Evolutionary conservation across 352 stramenopile genomes (phyloP), one percentile per base, ranked within the genome.

Genomic region (Pythium apleroticum): DNA sequence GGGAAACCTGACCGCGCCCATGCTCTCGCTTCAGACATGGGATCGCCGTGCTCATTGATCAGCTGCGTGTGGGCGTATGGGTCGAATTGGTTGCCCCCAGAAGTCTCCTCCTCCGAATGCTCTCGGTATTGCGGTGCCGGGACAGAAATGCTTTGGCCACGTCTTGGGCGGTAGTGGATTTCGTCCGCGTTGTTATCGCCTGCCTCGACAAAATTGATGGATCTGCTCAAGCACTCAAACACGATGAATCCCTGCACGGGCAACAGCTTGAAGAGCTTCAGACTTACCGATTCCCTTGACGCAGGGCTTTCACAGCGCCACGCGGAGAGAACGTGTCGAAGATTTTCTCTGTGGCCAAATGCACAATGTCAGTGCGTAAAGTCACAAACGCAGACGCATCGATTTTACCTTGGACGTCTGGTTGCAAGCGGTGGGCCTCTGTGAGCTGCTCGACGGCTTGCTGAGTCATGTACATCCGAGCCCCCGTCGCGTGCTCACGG

Each of bases 251-350:
- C 10, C 8, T 46, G 17, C 2, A 55, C 20, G 19, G 50, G 30
- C 1, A 20, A n/a, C 27, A 17, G 12, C 46, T 8, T 19, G 39
- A 22, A 22, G 22, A 52, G 46, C 15, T 19, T n/a, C 31, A 59
- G 17, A 31, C 50, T 41, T 60, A 91, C 82, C 73, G 84, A 52
- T 65, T 78, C 12, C 67, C 75, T 63, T 84, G 65, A 54, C 63
- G 69, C 33, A 91, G 63, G 3, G 74, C 70, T 14, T 69, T 65
- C 6, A 89, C 62, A 0, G 78, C 71, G 52, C 68, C 60, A 1
- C 75, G 72, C 14, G 82, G 80, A 12, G 82, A 91, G 61, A 91
- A 91, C 1, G 80, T 84, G 41, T 91, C 73, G 27, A 79, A 87
- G 1, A 91, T 57, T 31, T 66, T 73, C 3, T 88, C 78, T 86